Evolutionary conservation across 305 asterid genomes (phyloP).

Genomic region (Rubia tinctorum): DNA sequence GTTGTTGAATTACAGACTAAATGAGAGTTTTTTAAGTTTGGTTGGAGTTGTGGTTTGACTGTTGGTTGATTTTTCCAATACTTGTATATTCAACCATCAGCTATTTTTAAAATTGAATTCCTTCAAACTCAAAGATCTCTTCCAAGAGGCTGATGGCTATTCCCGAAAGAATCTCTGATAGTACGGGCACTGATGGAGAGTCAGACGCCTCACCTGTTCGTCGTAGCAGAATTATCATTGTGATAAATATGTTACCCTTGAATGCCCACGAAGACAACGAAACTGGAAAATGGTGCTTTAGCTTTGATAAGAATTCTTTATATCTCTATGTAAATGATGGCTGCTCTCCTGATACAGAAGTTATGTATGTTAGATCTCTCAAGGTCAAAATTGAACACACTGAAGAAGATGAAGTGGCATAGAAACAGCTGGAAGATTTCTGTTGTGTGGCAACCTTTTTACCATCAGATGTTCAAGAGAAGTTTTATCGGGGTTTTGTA

Average conservation of each 20-base stretch:
- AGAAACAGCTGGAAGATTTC: constrained; percentile 65
- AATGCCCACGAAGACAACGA: constrained; percentile 48
- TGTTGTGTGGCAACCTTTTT: constrained; percentile 84
- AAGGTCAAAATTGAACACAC: constrained; percentile 63
- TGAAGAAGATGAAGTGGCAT: constrained; percentile 82
- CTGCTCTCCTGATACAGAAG: constrained; percentile 58
- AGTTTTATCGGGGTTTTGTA: constrained; percentile 81
- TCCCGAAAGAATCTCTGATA: constrained; percentile 69
- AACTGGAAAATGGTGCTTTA: too few relatives aligned
- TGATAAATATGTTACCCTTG: constrained; percentile 83
- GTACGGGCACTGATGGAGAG: constrained; percentile 54
- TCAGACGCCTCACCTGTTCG: constrained; percentile 52
- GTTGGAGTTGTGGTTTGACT: too few relatives aligned
- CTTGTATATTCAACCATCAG: too few relatives aligned
- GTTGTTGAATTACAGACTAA: too few relatives aligned
- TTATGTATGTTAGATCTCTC: too few relatives aligned
- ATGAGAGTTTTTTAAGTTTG: too few relatives aligned
- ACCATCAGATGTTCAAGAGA: constrained; percentile 67
- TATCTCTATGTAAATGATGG: background rate
- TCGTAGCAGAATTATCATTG: constrained; percentile 65
- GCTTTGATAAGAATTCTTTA: background rate
- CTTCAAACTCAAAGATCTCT: constrained; percentile 76
- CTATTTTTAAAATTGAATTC: background rate
- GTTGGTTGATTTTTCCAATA: too few relatives aligned
- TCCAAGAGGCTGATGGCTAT: constrained; percentile 75